These are phyloP conservation scores for Aspergillus nomiae DNA, from an alignment of 2,329 filamentous ascomycete species.

Conservation along the genomic window DNA sequence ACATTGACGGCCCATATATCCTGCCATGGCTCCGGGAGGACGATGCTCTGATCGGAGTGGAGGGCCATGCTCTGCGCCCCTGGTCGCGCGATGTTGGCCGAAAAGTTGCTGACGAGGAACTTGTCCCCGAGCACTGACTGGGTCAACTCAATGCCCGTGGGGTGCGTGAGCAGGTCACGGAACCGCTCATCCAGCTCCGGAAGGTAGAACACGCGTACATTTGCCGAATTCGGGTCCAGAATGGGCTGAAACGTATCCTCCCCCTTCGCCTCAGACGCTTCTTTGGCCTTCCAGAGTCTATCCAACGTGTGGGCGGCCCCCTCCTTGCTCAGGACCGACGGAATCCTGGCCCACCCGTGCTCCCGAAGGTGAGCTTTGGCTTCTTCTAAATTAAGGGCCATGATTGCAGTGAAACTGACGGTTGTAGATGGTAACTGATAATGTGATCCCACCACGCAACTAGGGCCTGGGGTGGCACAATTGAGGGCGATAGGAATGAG, in stretches of 20 bases:
- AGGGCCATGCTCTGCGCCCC: slow-evolving; percentile 34
- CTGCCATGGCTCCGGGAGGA: slow-evolving; percentile 37
- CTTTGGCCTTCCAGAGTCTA: neutral
- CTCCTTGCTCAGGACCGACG: neutral
- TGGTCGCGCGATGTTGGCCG: slow-evolving; percentile 38
- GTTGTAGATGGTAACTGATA: neutral
- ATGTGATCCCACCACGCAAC: neutral
- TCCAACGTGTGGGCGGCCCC: neutral
- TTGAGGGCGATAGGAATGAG: neutral
- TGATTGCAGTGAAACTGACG: neutral
- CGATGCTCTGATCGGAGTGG: slow-evolving; percentile 37
- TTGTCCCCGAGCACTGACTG: slow-evolving; percentile 29
- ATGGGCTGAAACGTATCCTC: neutral
- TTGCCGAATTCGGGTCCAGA: slow-evolving; percentile 10
- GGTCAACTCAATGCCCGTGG: slow-evolving; percentile 30
- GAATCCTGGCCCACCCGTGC: neutral
- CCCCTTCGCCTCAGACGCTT: neutral
- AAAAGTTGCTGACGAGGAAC: slow-evolving; percentile 40
- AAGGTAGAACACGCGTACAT: slow-evolving; percentile 36
- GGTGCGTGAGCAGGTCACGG: slow-evolving; percentile 30
- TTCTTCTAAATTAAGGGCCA: neutral
- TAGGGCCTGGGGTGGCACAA: neutral
- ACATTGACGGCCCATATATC: slow-evolving; percentile 23
- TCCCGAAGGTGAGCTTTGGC: neutral
- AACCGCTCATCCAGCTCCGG: slow-evolving; percentile 33